Percentiles rank a stretch among this genome's conserved stretches.
Evolutionary conservation across 2,329 filamentous ascomycete genomes (phyloP).

Genomic region (Aureobasidium sp.): DNA sequence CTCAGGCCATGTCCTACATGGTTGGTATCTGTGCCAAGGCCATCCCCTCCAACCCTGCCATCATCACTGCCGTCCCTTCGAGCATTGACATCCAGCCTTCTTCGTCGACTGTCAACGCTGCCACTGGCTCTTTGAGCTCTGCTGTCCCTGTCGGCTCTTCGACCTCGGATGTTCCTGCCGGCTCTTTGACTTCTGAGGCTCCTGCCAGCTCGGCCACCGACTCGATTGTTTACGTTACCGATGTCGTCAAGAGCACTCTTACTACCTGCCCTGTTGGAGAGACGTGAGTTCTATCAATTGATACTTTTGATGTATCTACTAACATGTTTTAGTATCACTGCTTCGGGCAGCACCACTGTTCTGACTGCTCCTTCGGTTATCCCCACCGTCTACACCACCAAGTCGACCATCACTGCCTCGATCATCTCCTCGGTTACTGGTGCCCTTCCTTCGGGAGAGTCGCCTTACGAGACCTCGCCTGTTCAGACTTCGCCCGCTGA

Average conservation of each 20-base stretch:
- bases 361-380: slow-evolving; percentile 2
- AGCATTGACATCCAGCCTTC: slow-evolving; percentile 48
- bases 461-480: slow-evolving; percentile 17
- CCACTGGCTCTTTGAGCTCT: slow-evolving; percentile 12
- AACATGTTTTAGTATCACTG: not conserved
- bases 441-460: slow-evolving; percentile 16
- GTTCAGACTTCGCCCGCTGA: slow-evolving; percentile 18
- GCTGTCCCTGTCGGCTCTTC: not conserved
- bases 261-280: slow-evolving; percentile 29
- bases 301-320: not conserved
- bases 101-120: slow-evolving; percentile 15
- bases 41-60: slow-evolving; percentile 69
- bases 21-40: slow-evolving; percentile 81
- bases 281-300: not conserved
- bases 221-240: slow-evolving; percentile 11
- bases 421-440: slow-evolving; percentile 5
- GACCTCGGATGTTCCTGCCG: not conserved
- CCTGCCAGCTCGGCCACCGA: not conserved
- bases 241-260: slow-evolving; percentile 23
- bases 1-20: slow-evolving; percentile 71
- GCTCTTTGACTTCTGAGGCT: not conserved
- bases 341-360: not conserved
- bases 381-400: slow-evolving; percentile 12
- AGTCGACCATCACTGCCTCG: slow-evolving; percentile 13
- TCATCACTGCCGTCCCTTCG: slow-evolving; percentile 64